Evolutionary conservation across 306 rosid genomes (phyloP).

Genomic region (Citrullus mucosospermus): DNA sequence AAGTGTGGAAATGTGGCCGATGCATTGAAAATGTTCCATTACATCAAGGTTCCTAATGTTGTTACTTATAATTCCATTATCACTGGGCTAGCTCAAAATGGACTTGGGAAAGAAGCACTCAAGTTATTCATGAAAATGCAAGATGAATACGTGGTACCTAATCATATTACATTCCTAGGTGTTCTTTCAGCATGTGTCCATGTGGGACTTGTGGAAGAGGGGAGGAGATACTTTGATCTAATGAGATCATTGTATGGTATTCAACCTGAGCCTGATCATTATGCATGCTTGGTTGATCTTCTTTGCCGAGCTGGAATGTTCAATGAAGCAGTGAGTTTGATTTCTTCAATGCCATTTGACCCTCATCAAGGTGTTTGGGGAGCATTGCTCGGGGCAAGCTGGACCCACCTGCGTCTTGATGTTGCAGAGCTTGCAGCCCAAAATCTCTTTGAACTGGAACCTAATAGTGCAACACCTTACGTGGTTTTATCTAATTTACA

Average conservation of each 20-base stretch:
- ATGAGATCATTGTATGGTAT: constrained; percentile 39
- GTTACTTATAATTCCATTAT: constrained; percentile 58
- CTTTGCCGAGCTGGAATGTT: constrained; percentile 73
- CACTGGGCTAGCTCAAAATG: constrained; percentile 69
- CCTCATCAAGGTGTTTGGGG: constrained; percentile 82
- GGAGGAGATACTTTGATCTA: constrained; percentile 34
- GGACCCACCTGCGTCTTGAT: constrained; percentile 42
- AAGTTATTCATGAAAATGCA: constrained; percentile 42
- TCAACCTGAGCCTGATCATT: constrained; percentile 62
- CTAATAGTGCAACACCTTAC: constrained; percentile 65
- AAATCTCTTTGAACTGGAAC: constrained; percentile 42
- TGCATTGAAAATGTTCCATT: constrained; percentile 42
- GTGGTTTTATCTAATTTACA: constrained; percentile 52
- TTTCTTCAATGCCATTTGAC: constrained; percentile 48
- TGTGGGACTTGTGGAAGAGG: constrained; percentile 59
- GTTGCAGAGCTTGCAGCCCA: constrained; percentile 64
- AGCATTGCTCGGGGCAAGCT: constrained; percentile 69
- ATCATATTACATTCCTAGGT: constrained; percentile 50
- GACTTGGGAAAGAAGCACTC: constrained; percentile 54
- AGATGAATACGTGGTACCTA: constrained; percentile 37
- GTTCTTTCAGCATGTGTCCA: constrained; percentile 81
- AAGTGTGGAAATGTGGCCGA: constrained; percentile 61
- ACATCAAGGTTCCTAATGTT: constrained; percentile 33
- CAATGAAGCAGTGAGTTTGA: constrained; percentile 45
- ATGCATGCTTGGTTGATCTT: constrained; percentile 77